These are phyloP conservation scores for Phtheirospermum japonicum DNA, from an alignment of 257 asterid genomes.

Conservation along the genomic window DNA sequence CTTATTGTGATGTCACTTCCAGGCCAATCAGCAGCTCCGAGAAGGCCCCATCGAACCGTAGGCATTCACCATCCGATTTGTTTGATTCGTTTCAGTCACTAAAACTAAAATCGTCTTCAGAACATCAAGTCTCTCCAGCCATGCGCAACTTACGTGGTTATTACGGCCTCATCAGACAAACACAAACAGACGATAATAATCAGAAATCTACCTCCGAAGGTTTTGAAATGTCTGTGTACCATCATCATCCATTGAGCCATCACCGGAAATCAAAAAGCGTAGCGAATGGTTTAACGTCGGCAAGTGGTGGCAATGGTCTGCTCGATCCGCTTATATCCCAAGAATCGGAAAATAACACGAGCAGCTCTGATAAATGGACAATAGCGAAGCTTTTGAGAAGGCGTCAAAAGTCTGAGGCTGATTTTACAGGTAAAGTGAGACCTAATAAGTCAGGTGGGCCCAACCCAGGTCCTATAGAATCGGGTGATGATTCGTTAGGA, in stretches of 20 bases:
- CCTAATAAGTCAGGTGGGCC: constrained; percentile 53
- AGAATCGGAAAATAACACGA: constrained; percentile 37
- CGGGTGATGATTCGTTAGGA: constrained; percentile 38
- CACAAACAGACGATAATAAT: constrained; percentile 40
- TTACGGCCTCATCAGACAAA: constrained; percentile 52
- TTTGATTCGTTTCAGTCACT: constrained; percentile 81
- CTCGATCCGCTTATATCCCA: constrained; percentile 31
- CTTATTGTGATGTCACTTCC: too few species aligned
- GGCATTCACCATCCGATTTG: constrained; percentile 52
- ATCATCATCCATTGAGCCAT: constrained; percentile 41
- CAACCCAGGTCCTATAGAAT: constrained; percentile 36
- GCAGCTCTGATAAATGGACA: constrained; percentile 43
- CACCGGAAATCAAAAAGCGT: constrained; percentile 70
- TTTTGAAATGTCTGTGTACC: neutral
- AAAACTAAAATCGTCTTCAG: constrained; percentile 55
- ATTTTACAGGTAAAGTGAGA: constrained; percentile 45
- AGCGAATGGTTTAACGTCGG: constrained; percentile 50
- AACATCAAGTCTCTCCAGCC: constrained; percentile 56
- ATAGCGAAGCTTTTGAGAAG: constrained; percentile 51
- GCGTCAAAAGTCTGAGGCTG: constrained; percentile 63
- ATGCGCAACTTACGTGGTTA: constrained; percentile 71
- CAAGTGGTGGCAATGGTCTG: constrained; percentile 36
- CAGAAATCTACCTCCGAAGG: constrained; percentile 31
- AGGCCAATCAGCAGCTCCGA: constrained; percentile 57
- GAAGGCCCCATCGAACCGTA: constrained; percentile 37